Base-by-base conservation (phyloP, 495 filamentous ascomycete genomes). In the Penicillium fimorum region DNA sequence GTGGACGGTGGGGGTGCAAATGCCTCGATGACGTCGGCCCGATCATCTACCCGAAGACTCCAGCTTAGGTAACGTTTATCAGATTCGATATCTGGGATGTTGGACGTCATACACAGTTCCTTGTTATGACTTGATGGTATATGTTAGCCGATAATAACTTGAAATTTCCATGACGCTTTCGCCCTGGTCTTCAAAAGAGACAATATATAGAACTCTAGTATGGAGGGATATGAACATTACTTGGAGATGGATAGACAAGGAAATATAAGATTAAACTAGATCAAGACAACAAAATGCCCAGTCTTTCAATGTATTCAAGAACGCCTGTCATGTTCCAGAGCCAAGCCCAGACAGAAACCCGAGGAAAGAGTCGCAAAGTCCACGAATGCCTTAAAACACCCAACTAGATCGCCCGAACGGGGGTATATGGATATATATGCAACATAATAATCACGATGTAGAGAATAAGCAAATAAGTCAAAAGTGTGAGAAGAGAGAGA, bases 341-440 rank as follows among this genome's bases (percentile, higher is more conserved):
- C 15, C n/a, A 33, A 56, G 45, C 45, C 6, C 10, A 43, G 45
- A 24, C 20, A 22, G 50, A 55, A 40, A 17, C 7, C n/a, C 15
- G 17, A 46, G 24, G 25, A 45, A 37, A 41, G 47, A 40, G 33
- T 18, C 32, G n/a, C 41, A 15, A 30, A 54, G 32, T 47, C 18
- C 42, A 27, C 24, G 22, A 54, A 47, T 54, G 41, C 38, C 41
- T 29, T 46, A 33, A 54, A 68, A 63, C 59, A 68, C 62, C 62
- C 65, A 65, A 61, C 64, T 60, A 37, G 62, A 61, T 63, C 48
- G 61, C 60, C 62, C 63, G 52, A 50, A 59, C 44, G 25, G 59
- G 64, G 65, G 65, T 68, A 68, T 68, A 63, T 61, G 44, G 52
- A 54, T 54, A 58, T 65, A 63, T 68, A 68, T 68, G 65, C 65